Conservation (phyloP, 192 early-diverging fungal genomes). For the Dispira simplex region DNA sequence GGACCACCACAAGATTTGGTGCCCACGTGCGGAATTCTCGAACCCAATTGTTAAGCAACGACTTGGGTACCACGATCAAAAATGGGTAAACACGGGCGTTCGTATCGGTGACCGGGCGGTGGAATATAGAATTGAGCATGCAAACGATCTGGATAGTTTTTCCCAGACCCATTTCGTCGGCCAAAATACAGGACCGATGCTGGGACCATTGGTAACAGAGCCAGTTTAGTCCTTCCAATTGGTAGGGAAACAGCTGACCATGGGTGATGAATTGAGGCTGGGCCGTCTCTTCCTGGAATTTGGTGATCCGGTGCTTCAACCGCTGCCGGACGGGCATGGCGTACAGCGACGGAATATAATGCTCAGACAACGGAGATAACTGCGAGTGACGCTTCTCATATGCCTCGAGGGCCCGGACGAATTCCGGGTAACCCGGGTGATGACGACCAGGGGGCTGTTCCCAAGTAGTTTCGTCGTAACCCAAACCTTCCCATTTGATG, state of each 20-base stretch:
- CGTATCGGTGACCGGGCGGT: slow-evolving; percentile 30
- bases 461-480: slow-evolving; percentile 31
- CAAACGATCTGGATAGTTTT: slow-evolving; percentile 54
- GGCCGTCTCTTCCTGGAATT: slow-evolving; percentile 29
- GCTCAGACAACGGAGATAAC: slow-evolving; percentile 18
- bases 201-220: slow-evolving; percentile 72
- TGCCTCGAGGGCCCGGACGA: slow-evolving; percentile 11
- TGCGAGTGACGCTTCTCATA: slow-evolving; percentile 20
- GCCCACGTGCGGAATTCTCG: slow-evolving; percentile 52
- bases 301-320: slow-evolving; percentile 13
- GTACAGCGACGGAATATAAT: slow-evolving; percentile 15
- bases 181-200: slow-evolving; percentile 53
- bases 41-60: slow-evolving; percentile 67
- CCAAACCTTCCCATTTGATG: slow-evolving; percentile 46
- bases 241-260: slow-evolving; percentile 64
- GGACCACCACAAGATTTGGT: slow-evolving; percentile 57
- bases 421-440: slow-evolving; percentile 6
- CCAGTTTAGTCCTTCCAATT: slow-evolving; percentile 86
- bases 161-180: slow-evolving; percentile 53
- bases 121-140: slow-evolving; percentile 40
- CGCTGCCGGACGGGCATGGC: slow-evolving; percentile 16
- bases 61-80: slow-evolving; percentile 65
- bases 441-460: slow-evolving; percentile 1
- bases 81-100: slow-evolving; percentile 35
- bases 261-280: slow-evolving; percentile 36